These are phyloP conservation scores for Cenchrus purpureus DNA, from an alignment of 176 grass and related monocot species.

Conservation along the genomic window DNA sequence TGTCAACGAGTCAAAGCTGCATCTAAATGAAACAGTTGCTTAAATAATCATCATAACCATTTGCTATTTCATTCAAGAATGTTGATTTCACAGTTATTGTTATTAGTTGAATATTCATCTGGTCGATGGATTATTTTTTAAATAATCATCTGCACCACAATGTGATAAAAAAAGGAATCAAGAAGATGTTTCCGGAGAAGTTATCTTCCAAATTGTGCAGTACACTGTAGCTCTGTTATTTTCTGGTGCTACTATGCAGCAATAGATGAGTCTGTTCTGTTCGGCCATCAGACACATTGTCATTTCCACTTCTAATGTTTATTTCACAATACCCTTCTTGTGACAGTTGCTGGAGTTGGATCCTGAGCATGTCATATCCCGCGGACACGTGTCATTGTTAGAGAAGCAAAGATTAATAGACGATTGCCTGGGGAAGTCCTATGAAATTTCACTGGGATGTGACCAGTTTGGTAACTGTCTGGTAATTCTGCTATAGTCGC, in stretches of 20 bases:
- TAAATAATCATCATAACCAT: neutral
- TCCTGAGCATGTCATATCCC: conserved; percentile 63
- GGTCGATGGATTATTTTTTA: conserved; percentile 15
- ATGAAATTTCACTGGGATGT: conserved; percentile 71
- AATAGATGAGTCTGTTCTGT: neutral
- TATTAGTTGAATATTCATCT: neutral
- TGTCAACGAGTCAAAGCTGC: neutral
- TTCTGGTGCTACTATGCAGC: neutral
- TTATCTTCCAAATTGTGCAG: neutral
- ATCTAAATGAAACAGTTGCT: neutral
- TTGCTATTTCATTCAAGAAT: neutral
- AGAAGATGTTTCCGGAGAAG: conserved; percentile 1
- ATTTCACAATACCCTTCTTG: conserved; percentile 15
- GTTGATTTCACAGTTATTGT: neutral
- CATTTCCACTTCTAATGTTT: neutral
- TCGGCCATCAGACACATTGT: neutral
- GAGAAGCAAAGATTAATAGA: conserved; percentile 77
- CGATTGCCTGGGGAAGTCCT: conserved; percentile 69
- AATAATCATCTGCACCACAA: conserved; percentile 1
- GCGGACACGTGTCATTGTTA: conserved; percentile 63
- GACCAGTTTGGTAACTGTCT: conserved; percentile 78
- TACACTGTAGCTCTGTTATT: conserved; percentile 12
- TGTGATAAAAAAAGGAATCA: neutral
- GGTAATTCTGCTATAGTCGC: conserved; percentile 48
- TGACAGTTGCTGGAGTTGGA: conserved; percentile 81